phyloP scores from a whole-genome alignment of 352 stramenopile species.

The Phytophthora lateralis region DNA sequence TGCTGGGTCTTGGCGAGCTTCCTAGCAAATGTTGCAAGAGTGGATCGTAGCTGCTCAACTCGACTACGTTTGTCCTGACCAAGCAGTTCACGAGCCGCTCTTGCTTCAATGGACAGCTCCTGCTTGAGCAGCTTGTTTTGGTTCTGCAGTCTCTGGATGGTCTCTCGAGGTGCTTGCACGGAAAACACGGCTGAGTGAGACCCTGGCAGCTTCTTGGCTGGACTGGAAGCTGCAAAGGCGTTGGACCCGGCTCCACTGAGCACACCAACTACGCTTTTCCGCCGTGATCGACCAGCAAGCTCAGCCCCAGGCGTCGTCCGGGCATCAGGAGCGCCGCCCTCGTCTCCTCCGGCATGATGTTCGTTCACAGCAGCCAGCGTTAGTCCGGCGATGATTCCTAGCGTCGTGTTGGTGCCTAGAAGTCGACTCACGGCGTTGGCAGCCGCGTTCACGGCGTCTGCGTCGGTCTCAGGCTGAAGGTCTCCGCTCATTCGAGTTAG shows the following conservation, averaged over 20 bases:
- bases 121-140: slow-evolving; percentile 80
- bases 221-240: slow-evolving; percentile 34
- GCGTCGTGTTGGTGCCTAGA: slow-evolving; percentile 46
- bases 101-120: slow-evolving; percentile 71
- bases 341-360: slow-evolving; percentile 37
- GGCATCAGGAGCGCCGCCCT: slow-evolving; percentile 22
- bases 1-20: slow-evolving; percentile 58
- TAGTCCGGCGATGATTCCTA: slow-evolving; percentile 63
- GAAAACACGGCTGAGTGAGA: slow-evolving; percentile 42
- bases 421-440: slow-evolving; percentile 40
- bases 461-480: slow-evolving; percentile 24
- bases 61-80: slow-evolving; percentile 57
- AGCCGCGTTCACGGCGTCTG: slow-evolving; percentile 8
- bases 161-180: slow-evolving; percentile 72
- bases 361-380: slow-evolving; percentile 47
- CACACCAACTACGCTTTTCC: slow-evolving; percentile 18
- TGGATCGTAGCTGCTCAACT: slow-evolving; percentile 62
- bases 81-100: slow-evolving; percentile 58
- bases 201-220: slow-evolving; percentile 24
- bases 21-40: slow-evolving; percentile 45
- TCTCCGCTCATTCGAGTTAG: slow-evolving; percentile 27
- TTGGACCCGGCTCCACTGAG: slow-evolving; percentile 7
- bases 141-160: slow-evolving; percentile 75
- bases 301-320: slow-evolving; percentile 8
- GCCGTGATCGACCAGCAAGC: slow-evolving; percentile 4